Base-by-base conservation (phyloP, 1,284 basidiomycete species). In the Grifola frondosa region DNA sequence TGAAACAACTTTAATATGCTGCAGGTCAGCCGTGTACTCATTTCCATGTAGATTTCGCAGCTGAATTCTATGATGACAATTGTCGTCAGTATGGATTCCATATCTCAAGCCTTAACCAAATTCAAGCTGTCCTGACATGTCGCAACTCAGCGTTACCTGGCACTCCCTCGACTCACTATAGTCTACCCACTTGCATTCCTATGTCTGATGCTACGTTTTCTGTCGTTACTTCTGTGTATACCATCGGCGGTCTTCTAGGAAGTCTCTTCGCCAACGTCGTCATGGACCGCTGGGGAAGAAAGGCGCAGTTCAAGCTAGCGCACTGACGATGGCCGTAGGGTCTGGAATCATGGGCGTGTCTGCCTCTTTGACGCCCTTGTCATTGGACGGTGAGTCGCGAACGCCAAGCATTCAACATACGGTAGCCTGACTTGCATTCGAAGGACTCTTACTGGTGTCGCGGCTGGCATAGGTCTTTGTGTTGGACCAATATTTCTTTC, bases 71-170 rank as follows among this genome's bases (percentile, higher is more conserved):
- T 16, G 19, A 23, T 41, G 16, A 24, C 17, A 25, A 22, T 32
- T 49, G 17, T 30, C 10, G 32, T 10, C 30, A 88, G 78, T 87
- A 86, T 65, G 85, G 85, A 15, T 89, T 84, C 59, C 91, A 95
- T 62, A 86, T 91, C 37, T 88, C 90, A 5, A 88, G 86, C 23
- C 78, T 95, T 46, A 95, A 95, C 62, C 91, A 91, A 63, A 84
- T 94, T 30, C 84, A 90, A 59, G 78, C 75, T 6, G 82, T 86
- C 30, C 65, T 94, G 45, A 90, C 85, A 7, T 95, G 91, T 53
- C 67, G 56, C 16, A 52, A 49, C 4, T 37, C 49, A 4, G 44
- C 50, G 22, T 21, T 43, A 23, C 55, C 59, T 9, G 43, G 37
- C 26, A 47, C 29, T 21, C 29, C 30, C 5, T 29, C 48, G 9